Base-by-base conservation (phyloP, 306 rosid species). In the Aeschynomene evenia region DNA sequence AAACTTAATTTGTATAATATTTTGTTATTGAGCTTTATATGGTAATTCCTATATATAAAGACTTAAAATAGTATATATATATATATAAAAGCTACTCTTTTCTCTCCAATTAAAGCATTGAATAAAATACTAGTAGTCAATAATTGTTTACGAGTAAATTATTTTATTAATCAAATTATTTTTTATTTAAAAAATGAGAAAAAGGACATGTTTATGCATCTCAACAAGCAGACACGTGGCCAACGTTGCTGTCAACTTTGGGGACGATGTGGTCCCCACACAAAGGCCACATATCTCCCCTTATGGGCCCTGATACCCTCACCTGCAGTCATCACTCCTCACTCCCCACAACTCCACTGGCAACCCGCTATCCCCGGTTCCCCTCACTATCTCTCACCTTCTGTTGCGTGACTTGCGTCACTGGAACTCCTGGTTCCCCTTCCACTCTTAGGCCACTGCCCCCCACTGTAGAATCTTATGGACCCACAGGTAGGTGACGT, bases 401-500 rank as follows among this genome's bases (percentile, higher is more conserved):
- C 0, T 9, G 2, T 13, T 21, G 13, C 12, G 2, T 19, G 54
- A 53, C 78, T 13, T 21, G 13, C 12, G 2, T 19, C 63, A 53
- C 78, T 66, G 66, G 49, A 2, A 3, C 14, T 23, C 49, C 61
- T 80, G 11, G 64, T 78, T 72, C 18, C 54, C 83, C 56, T 10
- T 66, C 53, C 9, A 0, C 2, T 37, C 68, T 21, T 5, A 0
- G 1, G 53, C 73, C 76, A 89, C 84, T 87, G 93, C 69, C 84
- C 24, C 0, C 0, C 48, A 0, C 0, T 2, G 1, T 18, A 4
- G 28, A 55, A 33, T 23, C 29, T 2, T 7, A 26, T 67, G 84
- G 88, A 9, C 80, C 82, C 82, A 24, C 23, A 28, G 29, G 13
- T 33, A 70, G 80, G 82, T 84, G 88, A 89, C 84, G 86, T 73